A percentile compares a stretch with the other conserved stretches of the same genome.
Conservation (phyloP, 805 yeast genomes). For the Starmerella ratchasimensis region DNA sequence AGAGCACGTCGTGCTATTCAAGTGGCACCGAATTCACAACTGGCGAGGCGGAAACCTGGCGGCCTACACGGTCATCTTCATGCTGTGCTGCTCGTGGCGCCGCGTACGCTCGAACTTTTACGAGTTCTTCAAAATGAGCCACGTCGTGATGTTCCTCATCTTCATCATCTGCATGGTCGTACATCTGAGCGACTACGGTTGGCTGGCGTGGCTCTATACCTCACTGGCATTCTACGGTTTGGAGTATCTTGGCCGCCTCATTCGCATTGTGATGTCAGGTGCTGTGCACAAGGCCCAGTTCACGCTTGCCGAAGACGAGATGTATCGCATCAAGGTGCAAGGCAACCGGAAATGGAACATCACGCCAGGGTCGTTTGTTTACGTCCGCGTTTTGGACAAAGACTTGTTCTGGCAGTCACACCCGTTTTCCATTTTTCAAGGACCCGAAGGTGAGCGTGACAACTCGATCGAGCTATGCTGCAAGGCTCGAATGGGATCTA, state of each 20-base stretch:
- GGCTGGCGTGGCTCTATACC: constrained; percentile 41
- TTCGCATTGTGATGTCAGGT: constrained; percentile 47
- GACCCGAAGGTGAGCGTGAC: constrained; percentile 27
- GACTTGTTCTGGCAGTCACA: constrained; percentile 56
- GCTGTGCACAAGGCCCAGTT: constrained; percentile 23
- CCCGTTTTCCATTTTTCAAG: constrained; percentile 42
- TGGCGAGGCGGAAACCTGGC: constrained; percentile 35
- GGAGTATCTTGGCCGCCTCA: constrained; percentile 46
- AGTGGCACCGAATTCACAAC: constrained; percentile 24
- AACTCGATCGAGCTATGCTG: constrained; percentile 35
- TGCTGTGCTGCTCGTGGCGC: constrained; percentile 36
- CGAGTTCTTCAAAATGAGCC: constrained; percentile 44
- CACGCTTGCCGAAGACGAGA: constrained; percentile 24
- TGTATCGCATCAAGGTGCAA: constrained; percentile 25
- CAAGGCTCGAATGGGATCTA: constrained; percentile 43
- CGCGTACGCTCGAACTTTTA: constrained; percentile 39
- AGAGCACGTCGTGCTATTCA: constrained; percentile 18
- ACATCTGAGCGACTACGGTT: constrained; percentile 49
- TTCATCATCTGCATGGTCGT: constrained; percentile 29
- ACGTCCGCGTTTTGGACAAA: constrained; percentile 39
- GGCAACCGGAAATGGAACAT: constrained; percentile 36
- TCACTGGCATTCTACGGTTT: constrained; percentile 52
- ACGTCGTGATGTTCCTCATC: constrained; percentile 23
- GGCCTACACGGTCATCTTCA: constrained; percentile 30
- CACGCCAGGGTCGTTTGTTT: constrained; percentile 46